Evolutionary conservation across 1,284 basidiomycete species (phyloP).

Genomic region (Sporisorium iseilematis-ciliati): DNA sequence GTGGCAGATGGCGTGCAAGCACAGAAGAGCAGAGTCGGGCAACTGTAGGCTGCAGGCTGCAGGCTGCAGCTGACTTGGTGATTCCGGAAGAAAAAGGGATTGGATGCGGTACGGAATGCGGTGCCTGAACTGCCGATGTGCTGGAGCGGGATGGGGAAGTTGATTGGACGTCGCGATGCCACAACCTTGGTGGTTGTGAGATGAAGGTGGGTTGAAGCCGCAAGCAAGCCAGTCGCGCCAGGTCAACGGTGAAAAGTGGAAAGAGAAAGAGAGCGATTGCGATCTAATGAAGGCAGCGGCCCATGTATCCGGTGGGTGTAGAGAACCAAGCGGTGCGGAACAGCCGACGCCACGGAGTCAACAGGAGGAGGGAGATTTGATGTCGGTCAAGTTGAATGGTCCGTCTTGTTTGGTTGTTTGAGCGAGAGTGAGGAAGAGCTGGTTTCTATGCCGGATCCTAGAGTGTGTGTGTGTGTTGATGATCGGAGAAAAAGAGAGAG

Average conservation of each 20-base stretch:
- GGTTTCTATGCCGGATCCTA: too few species aligned
- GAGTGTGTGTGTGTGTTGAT: too few species aligned
- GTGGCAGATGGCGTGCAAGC: too few species aligned
- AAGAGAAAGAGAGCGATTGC: neutral
- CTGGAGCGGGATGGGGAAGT: neutral
- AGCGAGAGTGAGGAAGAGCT: too few species aligned
- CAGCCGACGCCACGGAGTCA: slow-evolving; percentile 13
- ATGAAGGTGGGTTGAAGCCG: slow-evolving; percentile 15
- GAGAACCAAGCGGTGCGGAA: slow-evolving; percentile 9
- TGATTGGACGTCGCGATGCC: slow-evolving; percentile 15
- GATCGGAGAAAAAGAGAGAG: too few species aligned
- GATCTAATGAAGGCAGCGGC: slow-evolving; percentile 1
- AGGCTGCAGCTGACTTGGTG: neutral
- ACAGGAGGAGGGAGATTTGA: neutral
- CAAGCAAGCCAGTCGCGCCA: slow-evolving; percentile 9
- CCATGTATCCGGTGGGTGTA: slow-evolving; percentile 17
- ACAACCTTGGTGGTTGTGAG: slow-evolving; percentile 13
- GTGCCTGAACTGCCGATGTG: slow-evolving; percentile 5
- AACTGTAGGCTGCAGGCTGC: too few species aligned
- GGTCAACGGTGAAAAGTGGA: slow-evolving; percentile 8
- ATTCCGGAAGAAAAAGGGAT: neutral
- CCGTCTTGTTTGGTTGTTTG: too few species aligned
- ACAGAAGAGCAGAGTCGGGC: too few species aligned
- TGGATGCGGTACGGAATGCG: neutral
- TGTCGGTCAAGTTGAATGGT: neutral